Evolutionary conservation across 2,329 filamentous ascomycete species (phyloP).

Genomic region (Helicocarpus griseus): DNA sequence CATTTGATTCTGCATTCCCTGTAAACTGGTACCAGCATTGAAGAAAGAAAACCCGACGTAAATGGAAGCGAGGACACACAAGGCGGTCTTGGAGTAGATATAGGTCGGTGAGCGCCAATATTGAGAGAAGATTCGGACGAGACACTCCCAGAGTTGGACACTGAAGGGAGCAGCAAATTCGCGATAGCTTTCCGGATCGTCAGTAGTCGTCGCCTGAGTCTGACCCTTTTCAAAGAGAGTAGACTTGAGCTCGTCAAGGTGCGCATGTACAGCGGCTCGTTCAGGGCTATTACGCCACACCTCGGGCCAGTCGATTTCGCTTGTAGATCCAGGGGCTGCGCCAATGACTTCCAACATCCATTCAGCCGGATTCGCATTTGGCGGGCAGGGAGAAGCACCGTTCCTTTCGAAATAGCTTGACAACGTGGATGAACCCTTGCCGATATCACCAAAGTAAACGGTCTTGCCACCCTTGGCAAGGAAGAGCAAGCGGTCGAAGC

Average conservation of each 20-base stretch:
- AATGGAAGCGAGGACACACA: constrained; percentile 57
- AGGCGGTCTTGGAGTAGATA: constrained; percentile 70
- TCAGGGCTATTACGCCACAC: constrained; percentile 47
- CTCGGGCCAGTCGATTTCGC: constrained; percentile 49
- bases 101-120: constrained; percentile 86
- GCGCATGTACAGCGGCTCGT: constrained; percentile 35
- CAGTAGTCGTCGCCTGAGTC: constrained; percentile 22
- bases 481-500: constrained; percentile 59
- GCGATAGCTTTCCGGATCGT: constrained; percentile 36
- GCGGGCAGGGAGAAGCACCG: constrained; percentile 49
- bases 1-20: constrained; percentile 83
- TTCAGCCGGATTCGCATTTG: constrained; percentile 62
- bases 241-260: constrained; percentile 43
- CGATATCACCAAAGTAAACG: constrained; percentile 60
- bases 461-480: constrained; percentile 56
- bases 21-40: constrained; percentile 60
- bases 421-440: constrained; percentile 47
- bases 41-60: constrained; percentile 82
- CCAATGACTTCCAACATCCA: constrained; percentile 56
- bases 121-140: constrained; percentile 70
- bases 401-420: constrained; percentile 56
- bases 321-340: constrained; percentile 54
- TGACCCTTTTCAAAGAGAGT: constrained; percentile 24
- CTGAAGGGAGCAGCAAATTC: constrained; percentile 73
- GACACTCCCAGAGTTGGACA: constrained; percentile 57